Evolutionary conservation across 257 asterid species (phyloP).

Genomic region (Penstemon barbatus): DNA sequence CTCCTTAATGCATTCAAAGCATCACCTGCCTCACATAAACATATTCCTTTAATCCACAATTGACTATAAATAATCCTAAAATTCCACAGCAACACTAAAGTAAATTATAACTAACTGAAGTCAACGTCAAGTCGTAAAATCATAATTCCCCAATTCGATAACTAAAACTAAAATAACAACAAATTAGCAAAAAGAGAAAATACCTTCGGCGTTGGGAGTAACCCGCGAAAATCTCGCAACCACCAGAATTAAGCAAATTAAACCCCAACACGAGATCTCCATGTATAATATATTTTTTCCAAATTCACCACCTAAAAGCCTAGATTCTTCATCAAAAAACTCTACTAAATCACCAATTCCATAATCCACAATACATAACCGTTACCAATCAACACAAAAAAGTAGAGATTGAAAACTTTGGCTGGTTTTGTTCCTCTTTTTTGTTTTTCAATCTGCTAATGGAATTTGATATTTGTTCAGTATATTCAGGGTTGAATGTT

Average conservation of each 20-base stretch:
- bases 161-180: constrained; percentile 12
- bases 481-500: constrained; percentile 23
- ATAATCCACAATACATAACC: constrained; percentile 2
- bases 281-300: constrained; percentile 15
- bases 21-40: constrained; percentile 64
- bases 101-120: constrained; percentile 27
- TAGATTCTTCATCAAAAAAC: constrained; percentile 23
- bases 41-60: not conserved
- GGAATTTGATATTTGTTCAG: not conserved
- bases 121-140: constrained; percentile 32
- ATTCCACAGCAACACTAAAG: not conserved
- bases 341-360: constrained; percentile 25
- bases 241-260: constrained; percentile 47
- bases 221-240: constrained; percentile 44
- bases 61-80: constrained; percentile 12
- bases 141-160: constrained; percentile 25
- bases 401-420: not conserved
- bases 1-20: constrained; percentile 80
- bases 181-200: constrained; percentile 7
- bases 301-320: no score
- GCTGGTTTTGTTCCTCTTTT: no score
- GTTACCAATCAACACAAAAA: constrained; percentile 12
- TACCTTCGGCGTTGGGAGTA: constrained; percentile 83
- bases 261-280: constrained; percentile 58
- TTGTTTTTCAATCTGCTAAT: not conserved